Evolutionary conservation across 1,284 basidiomycete genomes (phyloP).

Genomic region (Meira nashicola): DNA sequence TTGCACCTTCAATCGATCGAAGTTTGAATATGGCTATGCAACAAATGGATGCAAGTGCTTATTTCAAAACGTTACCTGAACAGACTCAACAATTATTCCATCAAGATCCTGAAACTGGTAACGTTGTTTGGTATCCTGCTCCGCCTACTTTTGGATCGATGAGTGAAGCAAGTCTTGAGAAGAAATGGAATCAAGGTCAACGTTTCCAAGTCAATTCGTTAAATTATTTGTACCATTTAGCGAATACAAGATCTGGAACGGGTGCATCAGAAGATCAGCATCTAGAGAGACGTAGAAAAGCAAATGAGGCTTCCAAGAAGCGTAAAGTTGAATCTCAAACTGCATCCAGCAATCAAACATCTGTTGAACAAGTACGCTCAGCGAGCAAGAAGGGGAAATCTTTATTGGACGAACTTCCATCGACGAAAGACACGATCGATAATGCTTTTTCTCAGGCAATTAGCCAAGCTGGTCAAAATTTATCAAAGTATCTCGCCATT

Average conservation of each 20-base stretch:
- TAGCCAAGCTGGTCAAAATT: too few relatives aligned
- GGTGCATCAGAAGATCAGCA: too few relatives aligned
- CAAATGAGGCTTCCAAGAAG: too few relatives aligned
- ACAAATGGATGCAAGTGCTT: constrained; percentile 31
- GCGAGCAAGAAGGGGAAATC: too few relatives aligned
- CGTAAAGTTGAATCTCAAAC: too few relatives aligned
- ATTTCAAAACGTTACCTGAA: constrained; percentile 27
- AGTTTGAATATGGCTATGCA: constrained; percentile 5
- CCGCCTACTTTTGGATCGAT: constrained; percentile 30
- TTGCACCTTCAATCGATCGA: constrained; percentile 19
- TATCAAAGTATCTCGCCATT: too few relatives aligned
- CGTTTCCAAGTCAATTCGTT: constrained; percentile 27
- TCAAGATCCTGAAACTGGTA: constrained; percentile 26
- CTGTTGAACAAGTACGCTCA: too few relatives aligned
- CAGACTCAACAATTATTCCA: constrained; percentile 33
- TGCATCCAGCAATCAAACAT: too few relatives aligned
- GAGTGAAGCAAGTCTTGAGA: constrained; percentile 25
- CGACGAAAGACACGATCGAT: too few relatives aligned
- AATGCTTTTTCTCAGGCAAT: too few relatives aligned
- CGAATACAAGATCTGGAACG: background rate
- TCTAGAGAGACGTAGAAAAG: too few relatives aligned
- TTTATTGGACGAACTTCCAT: too few relatives aligned
- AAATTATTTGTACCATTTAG: constrained; percentile 29
- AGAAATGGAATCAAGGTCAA: constrained; percentile 26
- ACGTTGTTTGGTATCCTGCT: constrained; percentile 40